These are phyloP conservation scores for Turnera subulata DNA, from an alignment of 345 rosid genomes.

Conservation along the genomic window DNA sequence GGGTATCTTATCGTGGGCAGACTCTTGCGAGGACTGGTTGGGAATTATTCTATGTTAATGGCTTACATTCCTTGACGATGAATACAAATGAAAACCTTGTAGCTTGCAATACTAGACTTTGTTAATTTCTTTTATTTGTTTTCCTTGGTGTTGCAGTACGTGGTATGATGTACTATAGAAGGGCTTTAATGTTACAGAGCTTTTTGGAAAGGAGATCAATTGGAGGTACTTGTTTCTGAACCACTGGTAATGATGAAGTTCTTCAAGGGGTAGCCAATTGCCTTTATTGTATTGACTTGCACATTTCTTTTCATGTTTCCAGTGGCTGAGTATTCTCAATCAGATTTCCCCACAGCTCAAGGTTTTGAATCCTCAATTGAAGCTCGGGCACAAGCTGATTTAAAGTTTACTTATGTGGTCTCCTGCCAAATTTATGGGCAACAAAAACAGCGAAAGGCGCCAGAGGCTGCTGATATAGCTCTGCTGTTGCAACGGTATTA, in stretches of 20 bases:
- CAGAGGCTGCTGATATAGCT: constrained; percentile 92
- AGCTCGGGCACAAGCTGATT: constrained; percentile 91
- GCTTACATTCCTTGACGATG: background rate
- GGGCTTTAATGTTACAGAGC: constrained; percentile 97
- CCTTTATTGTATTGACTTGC: background rate
- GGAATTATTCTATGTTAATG: constrained; percentile 13
- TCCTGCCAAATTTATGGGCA: constrained; percentile 99
- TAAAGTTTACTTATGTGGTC: constrained; percentile 93
- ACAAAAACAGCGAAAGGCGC: constrained; percentile 79
- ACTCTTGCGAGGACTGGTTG: constrained; percentile 95
- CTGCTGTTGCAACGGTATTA: constrained; percentile 77
- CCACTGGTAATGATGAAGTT: background rate
- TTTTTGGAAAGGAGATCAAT: constrained; percentile 69
- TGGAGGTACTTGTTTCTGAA: constrained; percentile 51
- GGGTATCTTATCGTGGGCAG: constrained; percentile 98
- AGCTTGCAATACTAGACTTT: constrained; percentile 4
- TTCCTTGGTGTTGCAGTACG: constrained; percentile 65
- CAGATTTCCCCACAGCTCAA: constrained; percentile 40
- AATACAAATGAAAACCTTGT: background rate
- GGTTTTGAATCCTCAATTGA: constrained; percentile 78
- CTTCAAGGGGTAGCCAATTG: background rate
- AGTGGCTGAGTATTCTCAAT: constrained; percentile 58
- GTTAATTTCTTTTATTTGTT: constrained; percentile 15
- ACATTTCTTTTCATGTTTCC: constrained; percentile 10
- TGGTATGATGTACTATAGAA: constrained; percentile 99